phyloP scores from a whole-genome alignment of 1,139 yeast genomes.

The Blastobotrys raffinosifermentans region DNA sequence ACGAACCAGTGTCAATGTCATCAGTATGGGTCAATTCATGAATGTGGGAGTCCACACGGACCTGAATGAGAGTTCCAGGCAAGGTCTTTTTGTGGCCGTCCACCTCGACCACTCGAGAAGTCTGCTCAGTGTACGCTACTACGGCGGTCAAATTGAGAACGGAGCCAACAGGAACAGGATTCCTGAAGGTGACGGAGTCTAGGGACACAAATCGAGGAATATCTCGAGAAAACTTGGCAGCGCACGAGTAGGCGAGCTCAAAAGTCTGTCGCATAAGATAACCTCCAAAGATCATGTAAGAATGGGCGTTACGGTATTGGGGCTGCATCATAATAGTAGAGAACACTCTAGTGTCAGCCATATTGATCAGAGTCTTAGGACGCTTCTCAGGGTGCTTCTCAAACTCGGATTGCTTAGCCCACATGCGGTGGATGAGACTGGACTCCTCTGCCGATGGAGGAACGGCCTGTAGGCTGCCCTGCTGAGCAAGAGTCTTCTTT shows the following conservation, averaged over 20 bases:
- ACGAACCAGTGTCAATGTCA: conserved; percentile 72
- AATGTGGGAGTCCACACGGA: conserved; percentile 77
- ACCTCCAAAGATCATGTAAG: conserved; percentile 93
- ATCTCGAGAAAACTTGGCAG: conserved; percentile 79
- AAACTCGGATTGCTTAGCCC: conserved; percentile 36
- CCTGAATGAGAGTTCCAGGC: conserved; percentile 87
- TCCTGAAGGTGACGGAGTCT: conserved; percentile 84
- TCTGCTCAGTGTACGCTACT: conserved; percentile 61
- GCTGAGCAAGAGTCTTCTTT: conserved; percentile 70
- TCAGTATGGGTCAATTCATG: conserved; percentile 57
- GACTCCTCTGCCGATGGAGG: conserved; percentile 71
- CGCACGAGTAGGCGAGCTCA: conserved; percentile 87
- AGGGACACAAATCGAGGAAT: conserved; percentile 84
- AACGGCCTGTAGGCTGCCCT: conserved; percentile 48
- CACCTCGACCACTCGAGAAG: conserved; percentile 19
- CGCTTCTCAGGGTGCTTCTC: conserved; percentile 22
- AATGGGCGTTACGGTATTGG: conserved; percentile 88
- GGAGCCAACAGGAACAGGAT: conserved; percentile 93
- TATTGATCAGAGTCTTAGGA: conserved; percentile 46
- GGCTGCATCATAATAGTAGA: conserved; percentile 93
- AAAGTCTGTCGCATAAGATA: conserved; percentile 85
- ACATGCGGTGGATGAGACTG: conserved; percentile 66
- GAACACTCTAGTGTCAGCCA: conserved; percentile 64
- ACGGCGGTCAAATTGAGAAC: conserved; percentile 76
- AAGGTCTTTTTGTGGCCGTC: conserved; percentile 42